Evolutionary conservation across 352 stramenopile species (phyloP).

Genomic region (Globisporangium splendens): DNA sequence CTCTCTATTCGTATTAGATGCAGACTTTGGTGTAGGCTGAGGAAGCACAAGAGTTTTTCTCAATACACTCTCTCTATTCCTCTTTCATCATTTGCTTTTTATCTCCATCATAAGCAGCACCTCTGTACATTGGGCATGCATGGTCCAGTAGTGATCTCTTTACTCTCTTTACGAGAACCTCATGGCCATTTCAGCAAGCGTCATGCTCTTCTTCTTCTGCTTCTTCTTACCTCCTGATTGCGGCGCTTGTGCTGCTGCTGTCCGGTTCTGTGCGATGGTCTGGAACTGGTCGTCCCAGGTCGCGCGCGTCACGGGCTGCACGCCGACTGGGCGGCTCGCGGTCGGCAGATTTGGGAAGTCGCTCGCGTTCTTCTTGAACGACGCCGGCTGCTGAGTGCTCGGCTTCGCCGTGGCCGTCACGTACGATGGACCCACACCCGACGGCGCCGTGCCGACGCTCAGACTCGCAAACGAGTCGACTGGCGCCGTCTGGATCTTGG

Average conservation of each 20-base stretch:
- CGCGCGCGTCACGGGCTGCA: conserved; percentile 73
- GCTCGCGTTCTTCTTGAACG: conserved; percentile 51
- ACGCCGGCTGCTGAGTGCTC: conserved; percentile 23
- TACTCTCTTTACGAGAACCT: conserved; percentile 47
- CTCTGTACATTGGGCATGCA: too few relatives aligned
- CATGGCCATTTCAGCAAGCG: conserved; percentile 79
- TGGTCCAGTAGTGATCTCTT: too few relatives aligned
- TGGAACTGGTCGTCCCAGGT: conserved; percentile 82
- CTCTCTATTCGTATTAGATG: too few relatives aligned
- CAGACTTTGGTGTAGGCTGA: too few relatives aligned
- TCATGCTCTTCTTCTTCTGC: conserved; percentile 85
- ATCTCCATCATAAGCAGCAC: not conserved
- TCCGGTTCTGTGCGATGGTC: conserved; percentile 68
- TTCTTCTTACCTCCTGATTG: conserved; percentile 53
- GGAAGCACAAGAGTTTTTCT: not conserved
- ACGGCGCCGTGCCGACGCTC: conserved; percentile 22
- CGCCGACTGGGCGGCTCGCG: conserved; percentile 45
- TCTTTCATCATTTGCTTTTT: not conserved
- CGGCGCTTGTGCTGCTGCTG: conserved; percentile 3
- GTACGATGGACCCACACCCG: conserved; percentile 30
- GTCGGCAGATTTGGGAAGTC: conserved; percentile 78
- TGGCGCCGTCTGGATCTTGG: conserved; percentile 62
- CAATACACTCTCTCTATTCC: not conserved
- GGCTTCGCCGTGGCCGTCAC: conserved; percentile 28
- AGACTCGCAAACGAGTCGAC: conserved; percentile 48